Evolutionary conservation across 2,329 filamentous ascomycete genomes (phyloP).

Genomic region (Fusarium sacchari): DNA sequence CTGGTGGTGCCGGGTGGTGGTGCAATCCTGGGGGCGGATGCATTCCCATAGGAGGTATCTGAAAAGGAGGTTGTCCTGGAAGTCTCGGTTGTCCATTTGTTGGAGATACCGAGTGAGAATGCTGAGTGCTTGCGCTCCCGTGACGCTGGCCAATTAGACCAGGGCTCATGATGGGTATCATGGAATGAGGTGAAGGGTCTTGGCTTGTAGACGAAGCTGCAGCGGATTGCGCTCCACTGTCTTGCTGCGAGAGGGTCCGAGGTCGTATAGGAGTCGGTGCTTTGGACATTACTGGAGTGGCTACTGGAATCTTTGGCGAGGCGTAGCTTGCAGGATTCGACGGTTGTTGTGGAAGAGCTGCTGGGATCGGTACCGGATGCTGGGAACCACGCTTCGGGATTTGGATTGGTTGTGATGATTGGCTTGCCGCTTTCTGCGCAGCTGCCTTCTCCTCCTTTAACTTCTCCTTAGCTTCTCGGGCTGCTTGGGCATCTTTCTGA

Average conservation of each 20-base stretch:
- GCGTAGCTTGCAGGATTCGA: constrained; percentile 67
- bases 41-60: constrained; percentile 65
- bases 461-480: constrained; percentile 63
- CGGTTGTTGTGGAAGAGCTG: constrained; percentile 68
- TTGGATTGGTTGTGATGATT: constrained; percentile 48
- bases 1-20: constrained; percentile 54
- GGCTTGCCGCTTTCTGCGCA: constrained; percentile 51
- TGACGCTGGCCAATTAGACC: constrained; percentile 73
- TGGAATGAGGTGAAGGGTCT: constrained; percentile 67
- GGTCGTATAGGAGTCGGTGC: constrained; percentile 81
- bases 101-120: constrained; percentile 65
- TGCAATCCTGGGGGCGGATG: constrained; percentile 54
- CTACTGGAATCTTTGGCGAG: constrained; percentile 82
- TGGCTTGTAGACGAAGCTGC: constrained; percentile 60
- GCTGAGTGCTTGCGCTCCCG: constrained; percentile 59
- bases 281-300: constrained; percentile 85
- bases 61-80: constrained; percentile 58
- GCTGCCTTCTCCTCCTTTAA: constrained; percentile 72
- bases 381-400: constrained; percentile 53
- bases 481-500: constrained; percentile 66
- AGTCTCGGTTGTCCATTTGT: constrained; percentile 52
- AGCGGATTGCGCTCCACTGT: constrained; percentile 70
- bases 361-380: constrained; percentile 56
- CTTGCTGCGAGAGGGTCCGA: constrained; percentile 83
- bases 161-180: constrained; percentile 73